phyloP scores from a whole-genome alignment of 371 early-diverging fungal species.

The Apophysomyces trapeziformis region DNA sequence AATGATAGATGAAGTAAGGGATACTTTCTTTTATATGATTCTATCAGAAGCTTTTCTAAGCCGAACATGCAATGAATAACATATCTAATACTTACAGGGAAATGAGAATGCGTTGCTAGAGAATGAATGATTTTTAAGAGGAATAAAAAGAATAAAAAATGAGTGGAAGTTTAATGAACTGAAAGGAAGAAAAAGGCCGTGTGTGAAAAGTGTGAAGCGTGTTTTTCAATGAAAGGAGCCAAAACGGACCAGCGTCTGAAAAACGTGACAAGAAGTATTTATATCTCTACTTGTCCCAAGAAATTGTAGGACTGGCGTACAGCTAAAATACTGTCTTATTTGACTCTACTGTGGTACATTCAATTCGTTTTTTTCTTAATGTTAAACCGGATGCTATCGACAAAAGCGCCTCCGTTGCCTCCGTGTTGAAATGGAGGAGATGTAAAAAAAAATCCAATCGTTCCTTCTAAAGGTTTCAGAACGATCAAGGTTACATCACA shows the following conservation, averaged over 20 bases:
- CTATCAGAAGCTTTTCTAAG: neutral
- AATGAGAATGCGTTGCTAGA: slow-evolving; percentile 7
- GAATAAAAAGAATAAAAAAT: slow-evolving; percentile 1
- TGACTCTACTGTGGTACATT: neutral
- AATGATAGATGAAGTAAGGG: neutral
- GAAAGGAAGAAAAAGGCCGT: neutral
- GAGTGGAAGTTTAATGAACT: neutral
- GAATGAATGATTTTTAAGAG: neutral
- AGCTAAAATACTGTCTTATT: neutral
- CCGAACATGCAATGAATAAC: too few species aligned
- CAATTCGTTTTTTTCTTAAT: too few species aligned
- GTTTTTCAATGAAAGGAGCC: neutral
- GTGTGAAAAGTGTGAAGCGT: neutral
- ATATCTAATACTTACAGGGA: slow-evolving; percentile 3
- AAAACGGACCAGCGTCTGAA: too few species aligned
- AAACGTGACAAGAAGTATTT: neutral
- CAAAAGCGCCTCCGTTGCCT: neutral
- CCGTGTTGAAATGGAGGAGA: neutral
- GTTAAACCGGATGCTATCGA: too few species aligned
- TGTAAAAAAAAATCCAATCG: neutral
- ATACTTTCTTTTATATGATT: too few species aligned
- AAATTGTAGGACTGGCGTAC: neutral
- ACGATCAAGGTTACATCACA: slow-evolving; percentile 1
- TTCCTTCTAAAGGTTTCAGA: neutral
- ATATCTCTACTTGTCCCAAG: neutral